Evolutionary conservation across 495 filamentous ascomycete genomes (phyloP).

Genomic region (Neurospora sp.): DNA sequence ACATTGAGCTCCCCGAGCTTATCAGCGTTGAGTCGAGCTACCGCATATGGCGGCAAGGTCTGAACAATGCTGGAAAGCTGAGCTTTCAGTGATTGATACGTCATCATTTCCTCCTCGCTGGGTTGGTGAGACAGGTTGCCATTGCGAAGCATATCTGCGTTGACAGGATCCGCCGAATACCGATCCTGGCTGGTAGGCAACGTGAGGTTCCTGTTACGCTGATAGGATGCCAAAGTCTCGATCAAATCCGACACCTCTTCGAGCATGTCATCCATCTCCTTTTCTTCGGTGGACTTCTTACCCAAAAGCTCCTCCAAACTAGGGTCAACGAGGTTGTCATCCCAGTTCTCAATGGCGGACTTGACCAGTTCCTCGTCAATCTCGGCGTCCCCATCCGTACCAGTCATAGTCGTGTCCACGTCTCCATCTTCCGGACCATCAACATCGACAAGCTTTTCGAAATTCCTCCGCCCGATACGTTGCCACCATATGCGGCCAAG

Average conservation of each 20-base stretch:
- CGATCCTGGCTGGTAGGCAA: constrained; percentile 41
- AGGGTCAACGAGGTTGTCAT: constrained; percentile 40
- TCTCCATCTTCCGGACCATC: constrained; percentile 30
- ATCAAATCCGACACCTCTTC: constrained; percentile 73
- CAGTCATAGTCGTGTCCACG: constrained; percentile 23
- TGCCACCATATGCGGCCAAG: constrained; percentile 84
- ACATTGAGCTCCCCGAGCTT: constrained; percentile 72
- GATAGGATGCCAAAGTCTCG: constrained; percentile 76
- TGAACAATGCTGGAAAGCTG: constrained; percentile 63
- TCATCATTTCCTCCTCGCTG: constrained; percentile 53
- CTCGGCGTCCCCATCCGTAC: constrained; percentile 17
- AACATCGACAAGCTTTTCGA: constrained; percentile 33
- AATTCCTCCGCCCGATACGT: constrained; percentile 53
- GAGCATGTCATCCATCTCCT: constrained; percentile 64
- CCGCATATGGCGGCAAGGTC: constrained; percentile 71
- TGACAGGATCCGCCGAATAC: constrained; percentile 36
- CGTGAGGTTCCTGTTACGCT: constrained; percentile 66
- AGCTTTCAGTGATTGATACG: constrained; percentile 66
- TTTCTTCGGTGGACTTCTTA: constrained; percentile 41
- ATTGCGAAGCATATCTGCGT: constrained; percentile 41
- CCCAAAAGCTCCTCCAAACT: constrained; percentile 39
- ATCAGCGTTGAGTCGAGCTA: constrained; percentile 77
- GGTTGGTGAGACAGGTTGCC: constrained; percentile 39
- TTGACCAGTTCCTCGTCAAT: constrained; percentile 38
- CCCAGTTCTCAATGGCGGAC: constrained; percentile 36